A percentile compares a stretch with the other conserved stretches of the same genome.
These are phyloP conservation scores for Arachis stenosperma DNA, from an alignment of 306 rosid genomes.

Conservation along the genomic window DNA sequence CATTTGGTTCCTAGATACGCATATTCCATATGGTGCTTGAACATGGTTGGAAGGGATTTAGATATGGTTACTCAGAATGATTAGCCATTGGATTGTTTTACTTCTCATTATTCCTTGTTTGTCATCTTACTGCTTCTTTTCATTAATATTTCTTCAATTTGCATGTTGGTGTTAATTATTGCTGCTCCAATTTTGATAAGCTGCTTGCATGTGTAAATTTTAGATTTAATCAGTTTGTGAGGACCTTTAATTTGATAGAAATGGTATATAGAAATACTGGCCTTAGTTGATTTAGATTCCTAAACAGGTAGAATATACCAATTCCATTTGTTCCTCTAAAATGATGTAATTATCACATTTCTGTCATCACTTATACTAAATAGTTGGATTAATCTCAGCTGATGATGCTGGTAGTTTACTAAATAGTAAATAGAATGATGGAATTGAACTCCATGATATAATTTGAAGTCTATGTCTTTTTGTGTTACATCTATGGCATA, in stretches of 20 bases:
- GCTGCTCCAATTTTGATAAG: not conserved
- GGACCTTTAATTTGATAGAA: not conserved
- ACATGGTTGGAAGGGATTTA: not conserved
- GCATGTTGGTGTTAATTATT: not conserved
- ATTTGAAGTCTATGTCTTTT: not conserved
- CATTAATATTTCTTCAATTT: slow-evolving; percentile 17
- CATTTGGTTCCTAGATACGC: not conserved
- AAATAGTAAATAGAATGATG: slow-evolving; percentile 5
- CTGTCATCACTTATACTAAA: not conserved
- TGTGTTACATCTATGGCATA: not conserved
- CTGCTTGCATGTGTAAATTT: not conserved
- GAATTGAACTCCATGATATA: not conserved
- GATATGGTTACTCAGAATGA: slow-evolving; percentile 3
- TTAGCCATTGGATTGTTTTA: slow-evolving; percentile 16
- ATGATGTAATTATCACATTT: not conserved
- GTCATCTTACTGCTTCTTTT: not conserved
- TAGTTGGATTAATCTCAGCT: not conserved
- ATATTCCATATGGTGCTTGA: slow-evolving; percentile 31
- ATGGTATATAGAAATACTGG: not conserved
- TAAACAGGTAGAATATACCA: not conserved
- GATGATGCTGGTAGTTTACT: not conserved
- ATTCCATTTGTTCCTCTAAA: not conserved
- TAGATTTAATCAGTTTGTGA: not conserved
- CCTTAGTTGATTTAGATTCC: not conserved
- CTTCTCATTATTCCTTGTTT: not conserved